Conservation (phyloP, 1,139 yeast genomes). For the Lodderomyces parapsilosis region DNA sequence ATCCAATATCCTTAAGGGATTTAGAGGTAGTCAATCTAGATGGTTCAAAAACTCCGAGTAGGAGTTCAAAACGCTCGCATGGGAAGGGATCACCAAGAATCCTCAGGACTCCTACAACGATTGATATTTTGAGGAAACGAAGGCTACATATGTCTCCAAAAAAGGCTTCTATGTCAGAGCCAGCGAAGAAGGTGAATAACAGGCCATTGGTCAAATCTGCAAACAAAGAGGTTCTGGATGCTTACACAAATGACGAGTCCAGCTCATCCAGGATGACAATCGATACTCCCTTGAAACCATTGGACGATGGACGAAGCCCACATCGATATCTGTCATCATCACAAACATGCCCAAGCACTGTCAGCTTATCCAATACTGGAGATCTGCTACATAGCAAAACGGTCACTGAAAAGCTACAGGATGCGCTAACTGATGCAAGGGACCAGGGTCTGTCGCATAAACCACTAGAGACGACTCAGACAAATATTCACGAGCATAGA, state of each 20-base stretch:
- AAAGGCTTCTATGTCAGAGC: background rate
- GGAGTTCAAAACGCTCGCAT: background rate
- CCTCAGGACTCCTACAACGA: background rate
- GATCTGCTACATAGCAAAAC: background rate
- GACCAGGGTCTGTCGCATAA: background rate
- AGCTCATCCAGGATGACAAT: background rate
- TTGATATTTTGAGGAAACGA: background rate
- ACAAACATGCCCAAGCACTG: background rate
- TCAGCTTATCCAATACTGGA: background rate
- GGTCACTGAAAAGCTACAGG: background rate
- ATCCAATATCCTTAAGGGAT: background rate
- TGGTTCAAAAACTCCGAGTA: background rate
- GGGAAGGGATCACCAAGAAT: background rate
- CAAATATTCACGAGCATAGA: too few relatives aligned
- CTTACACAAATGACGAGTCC: background rate
- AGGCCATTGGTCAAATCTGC: background rate
- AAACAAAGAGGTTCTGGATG: background rate
- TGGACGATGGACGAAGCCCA: background rate
- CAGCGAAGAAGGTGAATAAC: background rate
- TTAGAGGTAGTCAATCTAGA: background rate
- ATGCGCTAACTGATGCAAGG: background rate
- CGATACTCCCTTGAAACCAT: background rate
- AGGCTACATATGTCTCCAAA: background rate
- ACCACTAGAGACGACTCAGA: background rate
- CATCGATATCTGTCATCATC: background rate